Percentiles rank a stretch among this genome's conserved stretches.
phyloP scores from a whole-genome alignment of 805 yeast species.

The Spathaspora passalidarum region DNA sequence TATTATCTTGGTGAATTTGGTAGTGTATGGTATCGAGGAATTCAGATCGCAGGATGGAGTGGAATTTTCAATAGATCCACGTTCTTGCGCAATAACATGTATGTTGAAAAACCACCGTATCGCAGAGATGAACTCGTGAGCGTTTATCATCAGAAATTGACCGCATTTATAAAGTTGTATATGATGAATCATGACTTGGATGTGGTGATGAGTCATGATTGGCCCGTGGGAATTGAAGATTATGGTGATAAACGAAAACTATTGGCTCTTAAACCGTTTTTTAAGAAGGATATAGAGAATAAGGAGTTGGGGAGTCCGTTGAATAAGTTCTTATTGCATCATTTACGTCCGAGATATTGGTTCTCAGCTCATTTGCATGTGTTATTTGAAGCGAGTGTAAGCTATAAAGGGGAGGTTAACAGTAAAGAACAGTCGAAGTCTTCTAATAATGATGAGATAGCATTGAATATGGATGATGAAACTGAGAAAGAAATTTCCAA shows the following conservation, averaged over 20 bases:
- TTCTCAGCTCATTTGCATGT: conserved; percentile 89
- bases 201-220: conserved; percentile 79
- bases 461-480: conserved; percentile 7
- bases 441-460: conserved; percentile 4
- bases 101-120: conserved; percentile 49
- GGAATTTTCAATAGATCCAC: conserved; percentile 66
- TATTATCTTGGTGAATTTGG: conserved; percentile 81
- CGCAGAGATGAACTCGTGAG: conserved; percentile 46
- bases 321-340: conserved; percentile 50
- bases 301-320: conserved; percentile 73
- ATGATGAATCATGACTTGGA: conserved; percentile 41
- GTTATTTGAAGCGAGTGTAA: conserved; percentile 55
- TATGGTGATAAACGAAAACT: conserved; percentile 57
- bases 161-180: conserved; percentile 56
- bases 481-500: conserved; percentile 2
- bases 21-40: conserved; percentile 68
- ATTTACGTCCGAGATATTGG: conserved; percentile 71
- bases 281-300: conserved; percentile 57
- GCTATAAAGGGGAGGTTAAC: conserved; percentile 1
- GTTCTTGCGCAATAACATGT: conserved; percentile 40
- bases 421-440: neutral
- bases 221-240: conserved; percentile 81
- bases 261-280: conserved; percentile 60
- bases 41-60: conserved; percentile 76
- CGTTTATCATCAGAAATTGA: conserved; percentile 70